phyloP scores from a whole-genome alignment of 2,329 filamentous ascomycete species.

The Fusarium fracticaudum region DNA sequence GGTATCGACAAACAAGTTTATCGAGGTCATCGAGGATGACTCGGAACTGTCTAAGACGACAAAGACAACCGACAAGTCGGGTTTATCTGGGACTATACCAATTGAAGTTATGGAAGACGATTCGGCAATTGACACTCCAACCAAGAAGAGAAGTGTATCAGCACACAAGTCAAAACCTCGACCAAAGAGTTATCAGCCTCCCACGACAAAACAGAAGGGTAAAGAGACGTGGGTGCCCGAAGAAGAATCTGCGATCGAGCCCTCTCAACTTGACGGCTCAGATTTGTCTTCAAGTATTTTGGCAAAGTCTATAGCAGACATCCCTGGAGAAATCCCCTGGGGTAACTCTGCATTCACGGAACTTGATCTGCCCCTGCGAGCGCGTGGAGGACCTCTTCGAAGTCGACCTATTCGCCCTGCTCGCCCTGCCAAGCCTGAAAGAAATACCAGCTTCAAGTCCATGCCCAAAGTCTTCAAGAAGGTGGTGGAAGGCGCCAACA shows the following conservation, averaged over 20 bases:
- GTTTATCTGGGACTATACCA: background rate
- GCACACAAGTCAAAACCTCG: constrained; percentile 41
- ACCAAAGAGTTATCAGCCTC: constrained; percentile 38
- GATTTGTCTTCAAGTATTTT: constrained; percentile 51
- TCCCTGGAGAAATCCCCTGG: constrained; percentile 66
- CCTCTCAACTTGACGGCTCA: constrained; percentile 41
- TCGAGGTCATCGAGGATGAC: constrained; percentile 23
- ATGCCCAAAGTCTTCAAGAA: constrained; percentile 72
- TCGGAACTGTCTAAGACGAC: constrained; percentile 36
- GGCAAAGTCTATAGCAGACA: constrained; percentile 66
- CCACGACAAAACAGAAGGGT: constrained; percentile 37
- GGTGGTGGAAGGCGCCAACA: constrained; percentile 71
- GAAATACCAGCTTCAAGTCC: constrained; percentile 66
- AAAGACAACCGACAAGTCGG: constrained; percentile 8
- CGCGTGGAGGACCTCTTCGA: constrained; percentile 56
- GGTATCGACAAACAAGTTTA: constrained; percentile 17
- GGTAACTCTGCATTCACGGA: constrained; percentile 75
- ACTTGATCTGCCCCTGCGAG: constrained; percentile 62
- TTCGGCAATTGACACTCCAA: constrained; percentile 52
- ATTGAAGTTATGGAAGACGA: constrained; percentile 51
- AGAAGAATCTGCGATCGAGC: constrained; percentile 42
- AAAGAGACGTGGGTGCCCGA: constrained; percentile 45
- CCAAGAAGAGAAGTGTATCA: constrained; percentile 46
- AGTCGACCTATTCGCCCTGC: constrained; percentile 49
- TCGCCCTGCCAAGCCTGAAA: constrained; percentile 56